These are phyloP conservation scores for Mortierella sp. DNA, from an alignment of 371 early-diverging fungal genomes.

Conservation along the genomic window DNA sequence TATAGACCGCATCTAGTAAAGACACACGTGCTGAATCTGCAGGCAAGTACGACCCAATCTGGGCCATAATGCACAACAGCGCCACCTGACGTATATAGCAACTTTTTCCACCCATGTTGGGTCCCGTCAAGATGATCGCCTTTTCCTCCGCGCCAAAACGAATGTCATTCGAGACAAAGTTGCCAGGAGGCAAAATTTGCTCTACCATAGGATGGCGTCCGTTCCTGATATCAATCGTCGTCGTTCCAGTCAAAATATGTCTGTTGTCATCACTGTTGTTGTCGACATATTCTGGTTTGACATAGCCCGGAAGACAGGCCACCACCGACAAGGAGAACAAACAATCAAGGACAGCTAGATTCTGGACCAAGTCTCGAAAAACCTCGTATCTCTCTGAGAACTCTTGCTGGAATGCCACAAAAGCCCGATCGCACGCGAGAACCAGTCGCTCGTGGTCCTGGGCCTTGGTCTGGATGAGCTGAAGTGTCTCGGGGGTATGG, in stretches of 20 bases:
- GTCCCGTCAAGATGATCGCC: slow-evolving; percentile 59
- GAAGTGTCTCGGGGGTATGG: slow-evolving; percentile 78
- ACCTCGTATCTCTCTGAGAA: slow-evolving; percentile 71
- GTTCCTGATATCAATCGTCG: slow-evolving; percentile 58
- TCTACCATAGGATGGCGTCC: slow-evolving; percentile 96
- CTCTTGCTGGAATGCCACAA: slow-evolving; percentile 65
- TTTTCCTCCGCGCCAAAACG: slow-evolving; percentile 62
- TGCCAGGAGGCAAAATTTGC: slow-evolving; percentile 64
- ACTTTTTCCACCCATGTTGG: slow-evolving; percentile 97
- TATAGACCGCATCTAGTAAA: slow-evolving; percentile 92
- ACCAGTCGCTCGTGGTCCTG: slow-evolving; percentile 76
- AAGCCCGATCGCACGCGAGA: slow-evolving; percentile 70
- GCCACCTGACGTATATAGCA: slow-evolving; percentile 86
- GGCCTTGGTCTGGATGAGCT: slow-evolving; percentile 76
- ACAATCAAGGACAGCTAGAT: slow-evolving; percentile 81
- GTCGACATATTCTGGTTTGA: slow-evolving; percentile 68
- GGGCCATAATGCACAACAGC: slow-evolving; percentile 89
- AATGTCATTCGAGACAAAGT: slow-evolving; percentile 83
- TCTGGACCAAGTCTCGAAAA: slow-evolving; percentile 70
- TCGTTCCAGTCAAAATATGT: slow-evolving; percentile 8
- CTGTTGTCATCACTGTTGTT: not conserved
- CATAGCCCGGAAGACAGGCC: slow-evolving; percentile 75
- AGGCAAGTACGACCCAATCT: slow-evolving; percentile 95
- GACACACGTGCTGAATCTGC: slow-evolving; percentile 86
- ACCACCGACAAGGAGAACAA: slow-evolving; percentile 76